Evolutionary conservation across 768 basidiomycete genomes (phyloP), one percentile per base, ranked within the genome.

Genomic region (Chalciporus piperatus): DNA sequence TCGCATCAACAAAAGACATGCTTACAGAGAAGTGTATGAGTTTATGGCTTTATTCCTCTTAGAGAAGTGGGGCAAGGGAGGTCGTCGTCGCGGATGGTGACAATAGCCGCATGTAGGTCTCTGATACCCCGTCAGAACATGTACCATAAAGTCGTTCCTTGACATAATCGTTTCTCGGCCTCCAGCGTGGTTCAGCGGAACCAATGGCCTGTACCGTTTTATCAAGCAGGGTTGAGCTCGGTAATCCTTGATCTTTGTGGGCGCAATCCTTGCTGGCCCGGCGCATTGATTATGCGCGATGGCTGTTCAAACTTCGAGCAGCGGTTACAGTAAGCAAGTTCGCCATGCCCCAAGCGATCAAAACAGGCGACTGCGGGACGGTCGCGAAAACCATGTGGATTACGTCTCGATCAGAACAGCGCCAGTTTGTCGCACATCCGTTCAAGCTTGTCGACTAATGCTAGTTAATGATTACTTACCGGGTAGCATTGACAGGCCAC

Each of bases 61-160:
- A 1, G 94, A 97, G 72, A 94, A 92, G 66, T 98, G 96, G 95
- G 93, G 95, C 23, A 88, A 85, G 61, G 89, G 89, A 23, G 82
- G 83, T 19, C 75, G 79, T 51, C 76, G 76, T 51, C 75, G 85
- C n/a, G 78, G 80, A 16, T 83, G 83, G 80, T 85, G 56, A 70
- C 27, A 25, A 38, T 28, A 17, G 19, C 16, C 12, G 22, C 2
- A 37, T 37, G 16, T n/a, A 19, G 16, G 10, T 43, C 33, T 40
- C 41, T 20, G 30, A 33, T 52, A 49, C 17, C 41, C 45, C 7
- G 5, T 38, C 14, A 22, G 16, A 25, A 4, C 14, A 35, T 51
- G 47, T 55, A 54, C 17, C 43, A 35, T 50, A 52, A 32, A 47
- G 12, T 45, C 35, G 30, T 43, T 48, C 33, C 35, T 56, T 54